phyloP scores from a whole-genome alignment of 2,329 filamentous ascomycete genomes.

The Geoglossum cookeanum region DNA sequence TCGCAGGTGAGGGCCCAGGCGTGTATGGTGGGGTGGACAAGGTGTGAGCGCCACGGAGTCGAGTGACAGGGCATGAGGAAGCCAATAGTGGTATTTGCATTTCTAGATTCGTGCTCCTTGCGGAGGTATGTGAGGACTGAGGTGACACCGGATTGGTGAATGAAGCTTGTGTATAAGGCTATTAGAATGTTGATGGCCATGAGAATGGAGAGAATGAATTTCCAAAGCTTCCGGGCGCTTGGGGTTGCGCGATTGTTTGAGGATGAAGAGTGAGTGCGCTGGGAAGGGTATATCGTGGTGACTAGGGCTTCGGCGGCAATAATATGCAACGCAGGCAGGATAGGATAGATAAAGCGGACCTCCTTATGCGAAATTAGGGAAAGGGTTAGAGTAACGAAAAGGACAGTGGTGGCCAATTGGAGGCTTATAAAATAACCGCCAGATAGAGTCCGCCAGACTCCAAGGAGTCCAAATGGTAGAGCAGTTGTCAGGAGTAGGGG shows the following conservation, averaged over 20 bases:
- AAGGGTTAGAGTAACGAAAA: constrained; percentile 41
- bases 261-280: constrained; percentile 16
- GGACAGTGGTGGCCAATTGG: constrained; percentile 37
- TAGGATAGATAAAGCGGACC: constrained; percentile 87
- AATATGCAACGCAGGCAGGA: constrained; percentile 72
- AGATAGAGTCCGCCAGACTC: constrained; percentile 30
- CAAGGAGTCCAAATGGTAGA: constrained; percentile 54
- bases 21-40: constrained; percentile 53
- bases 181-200: constrained; percentile 50
- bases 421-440: constrained; percentile 22
- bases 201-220: constrained; percentile 22
- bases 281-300: constrained; percentile 1
- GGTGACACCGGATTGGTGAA: constrained; percentile 67
- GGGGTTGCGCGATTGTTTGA: constrained; percentile 14
- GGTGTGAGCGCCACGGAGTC: constrained; percentile 82
- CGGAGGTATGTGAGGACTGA: constrained; percentile 58
- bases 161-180: constrained; percentile 50
- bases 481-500: constrained; percentile 71
- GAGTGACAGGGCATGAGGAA: constrained; percentile 95
- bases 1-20: constrained; percentile 84
- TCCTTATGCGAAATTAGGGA: constrained; percentile 87
- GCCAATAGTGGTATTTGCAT: constrained; percentile 34
- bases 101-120: constrained; percentile 43
- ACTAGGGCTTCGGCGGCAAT: constrained; percentile 33
- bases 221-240: constrained; percentile 10